Conservation (phyloP, 2,329 filamentous ascomycete genomes). For the Cercospora janseana region DNA sequence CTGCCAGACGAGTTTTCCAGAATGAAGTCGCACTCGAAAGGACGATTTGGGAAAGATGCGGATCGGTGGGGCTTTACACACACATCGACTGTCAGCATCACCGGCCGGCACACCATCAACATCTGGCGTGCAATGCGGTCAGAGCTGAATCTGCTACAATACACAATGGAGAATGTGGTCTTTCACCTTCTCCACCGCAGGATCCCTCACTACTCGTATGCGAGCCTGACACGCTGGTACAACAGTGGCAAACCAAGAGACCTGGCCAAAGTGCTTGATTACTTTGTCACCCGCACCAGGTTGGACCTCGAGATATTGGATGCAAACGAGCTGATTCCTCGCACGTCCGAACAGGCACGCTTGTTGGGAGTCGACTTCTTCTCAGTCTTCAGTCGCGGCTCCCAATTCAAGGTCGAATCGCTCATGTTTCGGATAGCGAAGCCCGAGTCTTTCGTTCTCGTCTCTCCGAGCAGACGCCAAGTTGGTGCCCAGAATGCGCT, state of each 20-base stretch:
- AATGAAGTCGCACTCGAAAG: constrained; percentile 79
- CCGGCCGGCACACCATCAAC: constrained; percentile 92
- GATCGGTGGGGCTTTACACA: constrained; percentile 94
- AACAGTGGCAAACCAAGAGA: constrained; percentile 65
- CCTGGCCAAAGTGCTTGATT: constrained; percentile 70
- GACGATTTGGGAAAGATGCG: constrained; percentile 78
- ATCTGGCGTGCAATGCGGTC: constrained; percentile 94
- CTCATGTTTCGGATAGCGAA: constrained; percentile 99
- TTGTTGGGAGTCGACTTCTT: constrained; percentile 94
- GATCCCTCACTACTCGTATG: constrained; percentile 82
- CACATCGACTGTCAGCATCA: constrained; percentile 88
- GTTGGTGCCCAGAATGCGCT: constrained; percentile 91
- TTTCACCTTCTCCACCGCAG: constrained; percentile 86
- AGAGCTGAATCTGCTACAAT: constrained; percentile 88
- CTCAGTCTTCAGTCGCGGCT: constrained; percentile 89
- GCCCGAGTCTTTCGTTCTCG: constrained; percentile 86
- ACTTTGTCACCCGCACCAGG: constrained; percentile 72
- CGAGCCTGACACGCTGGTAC: constrained; percentile 80
- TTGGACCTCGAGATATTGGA: constrained; percentile 90
- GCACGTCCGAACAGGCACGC: constrained; percentile 91
- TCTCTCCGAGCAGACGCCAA: constrained; percentile 87
- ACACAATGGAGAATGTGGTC: constrained; percentile 92
- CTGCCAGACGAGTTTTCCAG: constrained; percentile 88
- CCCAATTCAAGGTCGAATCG: constrained; percentile 97
- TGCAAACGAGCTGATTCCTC: constrained; percentile 79